Evolutionary conservation across 441 rosid genomes (phyloP).

Genomic region (Syzygium malaccense): DNA sequence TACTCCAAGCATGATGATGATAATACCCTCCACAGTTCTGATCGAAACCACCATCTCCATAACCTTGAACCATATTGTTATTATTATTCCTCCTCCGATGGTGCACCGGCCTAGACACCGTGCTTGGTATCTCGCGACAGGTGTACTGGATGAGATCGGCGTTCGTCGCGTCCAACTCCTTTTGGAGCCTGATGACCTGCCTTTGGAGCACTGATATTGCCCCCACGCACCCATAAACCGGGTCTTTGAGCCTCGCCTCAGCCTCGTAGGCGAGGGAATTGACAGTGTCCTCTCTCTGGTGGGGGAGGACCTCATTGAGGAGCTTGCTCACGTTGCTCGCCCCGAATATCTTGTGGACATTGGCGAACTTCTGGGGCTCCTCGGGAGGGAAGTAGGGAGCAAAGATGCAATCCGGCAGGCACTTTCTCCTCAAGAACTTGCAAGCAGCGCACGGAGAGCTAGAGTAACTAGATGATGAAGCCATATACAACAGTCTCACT

Average conservation of each 20-base stretch:
- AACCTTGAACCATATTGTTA: background rate
- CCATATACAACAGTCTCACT: background rate
- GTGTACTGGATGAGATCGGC: slow-evolving; percentile 10
- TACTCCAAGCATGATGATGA: background rate
- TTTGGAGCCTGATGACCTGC: slow-evolving; percentile 8
- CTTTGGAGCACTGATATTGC: slow-evolving; percentile 11
- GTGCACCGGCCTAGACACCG: background rate
- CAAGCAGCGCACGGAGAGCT: slow-evolving; percentile 13
- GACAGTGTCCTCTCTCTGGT: slow-evolving; percentile 12
- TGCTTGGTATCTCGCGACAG: background rate
- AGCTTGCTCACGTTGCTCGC: slow-evolving; percentile 18
- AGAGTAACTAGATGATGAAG: slow-evolving; percentile 5
- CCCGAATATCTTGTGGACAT: slow-evolving; percentile 12
- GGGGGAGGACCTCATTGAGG: slow-evolving; percentile 11
- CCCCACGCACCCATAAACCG: slow-evolving; percentile 11
- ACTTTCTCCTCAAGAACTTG: slow-evolving; percentile 15
- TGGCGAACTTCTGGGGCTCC: slow-evolving; percentile 16
- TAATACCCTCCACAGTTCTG: background rate
- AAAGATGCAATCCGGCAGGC: slow-evolving; percentile 13
- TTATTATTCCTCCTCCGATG: background rate
- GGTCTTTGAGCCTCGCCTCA: slow-evolving; percentile 13
- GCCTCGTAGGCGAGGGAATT: slow-evolving; percentile 15
- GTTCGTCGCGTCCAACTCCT: slow-evolving; percentile 7
- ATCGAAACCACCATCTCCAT: background rate
- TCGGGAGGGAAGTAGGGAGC: slow-evolving; percentile 15